Base-by-base conservation (phyloP, 306 rosid species). In the Prunus armeniaca region DNA sequence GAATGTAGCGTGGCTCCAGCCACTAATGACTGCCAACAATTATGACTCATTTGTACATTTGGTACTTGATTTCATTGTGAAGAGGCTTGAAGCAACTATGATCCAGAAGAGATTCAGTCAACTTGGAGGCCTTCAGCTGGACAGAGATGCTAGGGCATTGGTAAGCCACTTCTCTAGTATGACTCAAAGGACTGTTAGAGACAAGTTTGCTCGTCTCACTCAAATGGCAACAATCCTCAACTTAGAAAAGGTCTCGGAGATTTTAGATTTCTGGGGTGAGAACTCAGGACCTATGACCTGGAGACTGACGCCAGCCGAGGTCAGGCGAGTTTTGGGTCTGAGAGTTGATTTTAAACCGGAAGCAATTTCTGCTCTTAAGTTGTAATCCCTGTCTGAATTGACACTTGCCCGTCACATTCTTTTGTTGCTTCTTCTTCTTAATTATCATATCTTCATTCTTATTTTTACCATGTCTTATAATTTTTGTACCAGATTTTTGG, bases 261-360 rank as follows among this genome's bases (percentile, higher is more conserved):
- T 95, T 85, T 87, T 92, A 19, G 98, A 95, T 87, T 92, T 92
- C 89, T 95, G 96, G 98, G 98, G 98, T 46, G 97, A 95, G 88
- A 95, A 90, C 83, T 95, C 98, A 6, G 97, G 98, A 38, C 98
- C 98, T 25, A 92, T 92, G 97, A 92, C 98, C 19, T 95, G 98
- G 97, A 92, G 98, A 74, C 85, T 95, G 63, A 95, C 98, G 41
- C 96, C 98, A 17, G 97, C 98, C 0, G 97, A 95, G 90, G 98
- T 95, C 78, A 86, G 98, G 87, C 93, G 95, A 56, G 92, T 95
- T 27, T 80, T 95, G 81, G 96, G 91, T 82, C 86, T 91, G 49
- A 87, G 98, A 73, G 90, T 93, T 78, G 98, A 93, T 85, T 93
- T 93, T 82, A 93, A 91, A 90, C 91, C 94, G 43, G 97, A 93